These are phyloP conservation scores for Coemansia sp. DNA, from an alignment of 192 early-diverging fungal genomes.

Conservation along the genomic window DNA sequence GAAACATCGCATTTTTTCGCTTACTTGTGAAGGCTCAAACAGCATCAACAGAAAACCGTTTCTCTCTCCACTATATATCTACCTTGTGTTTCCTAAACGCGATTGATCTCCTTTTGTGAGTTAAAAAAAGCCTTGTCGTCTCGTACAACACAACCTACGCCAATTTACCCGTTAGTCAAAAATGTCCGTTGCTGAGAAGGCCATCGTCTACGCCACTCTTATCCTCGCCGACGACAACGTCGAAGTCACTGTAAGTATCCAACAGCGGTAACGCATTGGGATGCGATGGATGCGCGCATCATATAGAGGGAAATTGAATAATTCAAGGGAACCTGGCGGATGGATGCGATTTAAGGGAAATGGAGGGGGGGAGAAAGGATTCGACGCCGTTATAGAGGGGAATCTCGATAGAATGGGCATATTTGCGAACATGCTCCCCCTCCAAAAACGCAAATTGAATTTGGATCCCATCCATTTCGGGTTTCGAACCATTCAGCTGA, in stretches of 20 bases:
- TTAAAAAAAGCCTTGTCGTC: conserved; percentile 49
- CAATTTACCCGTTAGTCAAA: conserved; percentile 15
- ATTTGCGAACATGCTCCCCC: no score
- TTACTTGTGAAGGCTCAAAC: background rate
- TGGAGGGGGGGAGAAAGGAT: no score
- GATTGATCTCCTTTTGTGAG: conserved; percentile 51
- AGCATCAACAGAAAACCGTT: background rate
- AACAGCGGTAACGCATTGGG: background rate
- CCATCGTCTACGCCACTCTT: conserved; percentile 94
- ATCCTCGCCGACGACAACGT: conserved; percentile 98
- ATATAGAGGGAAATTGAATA: conserved; percentile 1
- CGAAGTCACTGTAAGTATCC: conserved; percentile 88
- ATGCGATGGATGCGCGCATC: conserved; percentile 21
- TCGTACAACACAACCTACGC: conserved; percentile 30
- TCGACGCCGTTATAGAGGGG: no score
- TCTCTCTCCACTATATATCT: conserved; percentile 14
- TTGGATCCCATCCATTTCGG: no score
- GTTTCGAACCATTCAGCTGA: no score
- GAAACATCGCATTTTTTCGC: background rate
- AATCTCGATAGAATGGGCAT: no score
- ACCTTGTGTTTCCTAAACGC: conserved; percentile 38
- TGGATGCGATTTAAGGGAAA: conserved; percentile 3
- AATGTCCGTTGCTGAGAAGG: conserved; percentile 77
- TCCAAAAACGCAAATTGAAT: no score
- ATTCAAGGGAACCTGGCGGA: conserved; percentile 4